Evolutionary conservation across 1,139 yeast genomes (phyloP).

Genomic region (Pichia cactophila): DNA sequence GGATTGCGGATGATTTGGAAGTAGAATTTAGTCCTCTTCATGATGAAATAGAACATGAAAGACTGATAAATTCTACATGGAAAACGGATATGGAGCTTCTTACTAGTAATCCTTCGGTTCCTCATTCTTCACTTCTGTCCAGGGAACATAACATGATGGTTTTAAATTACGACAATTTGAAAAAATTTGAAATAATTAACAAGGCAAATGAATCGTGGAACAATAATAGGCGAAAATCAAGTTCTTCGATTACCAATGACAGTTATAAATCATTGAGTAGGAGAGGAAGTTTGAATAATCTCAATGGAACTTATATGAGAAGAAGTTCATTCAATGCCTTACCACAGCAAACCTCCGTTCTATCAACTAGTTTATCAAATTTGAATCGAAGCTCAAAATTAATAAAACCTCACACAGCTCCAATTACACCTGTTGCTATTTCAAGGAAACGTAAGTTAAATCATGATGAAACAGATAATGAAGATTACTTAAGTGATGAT

Average conservation of each 20-base stretch:
- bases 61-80: constrained; percentile 26
- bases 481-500: constrained; percentile 14
- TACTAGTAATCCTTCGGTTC: background rate
- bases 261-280: constrained; percentile 8
- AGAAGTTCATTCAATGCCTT: constrained; percentile 2
- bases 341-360: background rate
- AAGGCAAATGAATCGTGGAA: constrained; percentile 30
- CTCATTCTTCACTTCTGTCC: constrained; percentile 4
- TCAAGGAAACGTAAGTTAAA: constrained; percentile 9
- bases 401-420: background rate
- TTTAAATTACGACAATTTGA: constrained; percentile 21
- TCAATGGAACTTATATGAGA: background rate
- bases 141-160: constrained; percentile 5
- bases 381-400: background rate
- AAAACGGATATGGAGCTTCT: constrained; percentile 23
- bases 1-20: constrained; percentile 28
- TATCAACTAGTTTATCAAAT: background rate
- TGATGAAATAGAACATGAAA: constrained; percentile 28
- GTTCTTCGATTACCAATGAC: constrained; percentile 13
- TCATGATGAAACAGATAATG: constrained; percentile 10
- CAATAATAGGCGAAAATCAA: constrained; percentile 18
- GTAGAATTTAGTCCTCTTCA: constrained; percentile 28
- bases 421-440: constrained; percentile 2
- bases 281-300: constrained; percentile 2
- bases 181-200: constrained; percentile 27